Conservation (phyloP, 129 eudicot species). For the Apium graveolens region DNA sequence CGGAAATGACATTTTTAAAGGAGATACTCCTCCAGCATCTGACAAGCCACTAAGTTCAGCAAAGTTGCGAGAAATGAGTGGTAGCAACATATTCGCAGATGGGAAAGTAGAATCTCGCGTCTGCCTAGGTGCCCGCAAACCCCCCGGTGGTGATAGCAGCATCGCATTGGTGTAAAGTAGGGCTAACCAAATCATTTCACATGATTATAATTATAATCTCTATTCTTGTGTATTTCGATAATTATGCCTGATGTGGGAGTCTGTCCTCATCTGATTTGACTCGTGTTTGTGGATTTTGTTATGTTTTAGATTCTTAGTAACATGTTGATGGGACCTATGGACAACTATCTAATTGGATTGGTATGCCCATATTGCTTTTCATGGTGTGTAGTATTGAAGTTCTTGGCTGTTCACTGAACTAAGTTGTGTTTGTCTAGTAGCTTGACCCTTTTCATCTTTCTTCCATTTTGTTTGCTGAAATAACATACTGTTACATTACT, state of each 20-base stretch:
- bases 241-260: background rate
- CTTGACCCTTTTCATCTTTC: background rate
- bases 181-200: constrained; percentile 34
- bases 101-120: constrained; percentile 84
- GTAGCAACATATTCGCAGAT: constrained; percentile 81
- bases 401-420: constrained; percentile 6
- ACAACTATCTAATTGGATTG: constrained; percentile 30
- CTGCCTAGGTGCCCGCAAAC: constrained; percentile 90
- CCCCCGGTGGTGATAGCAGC: constrained; percentile 98
- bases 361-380: constrained; percentile 23
- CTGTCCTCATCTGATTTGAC: constrained; percentile 19
- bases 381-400: constrained; percentile 14
- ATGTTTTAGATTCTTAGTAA: constrained; percentile 22
- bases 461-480: background rate
- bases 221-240: background rate
- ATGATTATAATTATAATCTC: constrained; percentile 20
- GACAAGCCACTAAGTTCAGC: constrained; percentile 77
- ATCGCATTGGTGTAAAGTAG: constrained; percentile 78
- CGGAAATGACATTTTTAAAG: constrained; percentile 83
- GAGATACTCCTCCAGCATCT: constrained; percentile 43
- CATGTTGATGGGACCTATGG: constrained; percentile 22
- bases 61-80: constrained; percentile 81
- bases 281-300: constrained; percentile 27
- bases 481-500: background rate
- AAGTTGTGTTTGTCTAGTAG: background rate